Evolutionary conservation across 805 yeast species (phyloP), one percentile per base, ranked within the genome.

Genomic region (Pichia kluyveri): DNA sequence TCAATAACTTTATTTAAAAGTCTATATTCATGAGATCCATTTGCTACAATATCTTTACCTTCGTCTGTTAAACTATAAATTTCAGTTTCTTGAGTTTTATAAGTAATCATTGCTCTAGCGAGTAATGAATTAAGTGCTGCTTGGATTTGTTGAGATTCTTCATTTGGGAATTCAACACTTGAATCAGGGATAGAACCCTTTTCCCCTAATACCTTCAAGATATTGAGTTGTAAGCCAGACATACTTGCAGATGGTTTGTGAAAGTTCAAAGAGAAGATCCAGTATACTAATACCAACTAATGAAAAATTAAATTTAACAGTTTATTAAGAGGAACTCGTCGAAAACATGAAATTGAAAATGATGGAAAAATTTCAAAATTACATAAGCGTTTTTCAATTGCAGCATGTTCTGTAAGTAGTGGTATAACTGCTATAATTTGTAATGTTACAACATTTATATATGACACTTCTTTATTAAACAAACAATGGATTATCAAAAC

Each of bases 21-120:
- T 56, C 95, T 79, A 60, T 76, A 78, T 69, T 93, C 99, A 60
- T 93, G 97, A 32, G 97, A 87, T 8, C 99, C 99, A 47, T 85
- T 70, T 14, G 68, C 66, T 17, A 86, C 75, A 51, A 90, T 85
- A 40, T 86, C 90, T 56, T 78, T 68, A 43, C 95, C 98, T 71
- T 93, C 99, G 11, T 67, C 69, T 12, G 95, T 83, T 54, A 89
- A 76, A 28, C 73, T 68, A 83, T 90, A 91, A 54, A 71, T 65
- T 55, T 90, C 95, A 46, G 73, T 71, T 65, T 91, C 98, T 47
- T 79, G 72, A 51, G 86, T 77, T 56, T 77, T 72, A 71, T 80
- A 90, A 41, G 69, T 68, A 57, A 93, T 76, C 86, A 91, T 90
- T 48, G 78, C 75, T 65, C 85, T 84, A 51, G 96, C 90, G 62